phyloP scores from a whole-genome alignment of 805 yeast species.

The Nakazawaea sp. region DNA sequence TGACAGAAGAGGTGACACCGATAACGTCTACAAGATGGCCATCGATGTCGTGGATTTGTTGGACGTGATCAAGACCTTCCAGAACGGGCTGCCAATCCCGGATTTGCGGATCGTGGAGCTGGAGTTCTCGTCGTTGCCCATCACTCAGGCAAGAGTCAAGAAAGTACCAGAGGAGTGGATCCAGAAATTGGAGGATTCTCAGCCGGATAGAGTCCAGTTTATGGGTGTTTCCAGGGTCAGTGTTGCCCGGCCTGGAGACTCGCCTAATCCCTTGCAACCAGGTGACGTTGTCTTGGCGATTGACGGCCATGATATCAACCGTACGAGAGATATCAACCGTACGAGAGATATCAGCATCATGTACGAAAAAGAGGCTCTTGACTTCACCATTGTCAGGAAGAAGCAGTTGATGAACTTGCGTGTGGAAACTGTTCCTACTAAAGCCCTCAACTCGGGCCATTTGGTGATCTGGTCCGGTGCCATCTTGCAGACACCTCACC shows the following conservation, averaged over 20 bases:
- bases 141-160: slow-evolving; percentile 71
- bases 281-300: slow-evolving; percentile 79
- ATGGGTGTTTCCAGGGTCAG: slow-evolving; percentile 62
- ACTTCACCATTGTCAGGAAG: slow-evolving; percentile 65
- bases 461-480: slow-evolving; percentile 82
- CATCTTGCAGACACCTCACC: slow-evolving; percentile 82
- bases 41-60: slow-evolving; percentile 64
- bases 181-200: slow-evolving; percentile 45
- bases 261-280: slow-evolving; percentile 26
- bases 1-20: slow-evolving; percentile 56
- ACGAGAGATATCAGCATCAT: slow-evolving; percentile 59
- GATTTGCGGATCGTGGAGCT: slow-evolving; percentile 66
- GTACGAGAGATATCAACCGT: slow-evolving; percentile 61
- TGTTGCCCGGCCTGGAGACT: slow-evolving; percentile 20
- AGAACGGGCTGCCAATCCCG: slow-evolving; percentile 39
- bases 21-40: slow-evolving; percentile 66
- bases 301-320: slow-evolving; percentile 56
- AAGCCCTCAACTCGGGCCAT: slow-evolving; percentile 52
- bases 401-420: slow-evolving; percentile 53
- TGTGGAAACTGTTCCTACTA: slow-evolving; percentile 61
- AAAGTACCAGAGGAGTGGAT: slow-evolving; percentile 91
- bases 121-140: slow-evolving; percentile 62
- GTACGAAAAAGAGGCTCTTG: slow-evolving; percentile 33
- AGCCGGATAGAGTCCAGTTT: slow-evolving; percentile 64
- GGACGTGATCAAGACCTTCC: slow-evolving; percentile 49